Conservation (phyloP, 2,329 filamentous ascomycete species). For the Xylaria sp. region DNA sequence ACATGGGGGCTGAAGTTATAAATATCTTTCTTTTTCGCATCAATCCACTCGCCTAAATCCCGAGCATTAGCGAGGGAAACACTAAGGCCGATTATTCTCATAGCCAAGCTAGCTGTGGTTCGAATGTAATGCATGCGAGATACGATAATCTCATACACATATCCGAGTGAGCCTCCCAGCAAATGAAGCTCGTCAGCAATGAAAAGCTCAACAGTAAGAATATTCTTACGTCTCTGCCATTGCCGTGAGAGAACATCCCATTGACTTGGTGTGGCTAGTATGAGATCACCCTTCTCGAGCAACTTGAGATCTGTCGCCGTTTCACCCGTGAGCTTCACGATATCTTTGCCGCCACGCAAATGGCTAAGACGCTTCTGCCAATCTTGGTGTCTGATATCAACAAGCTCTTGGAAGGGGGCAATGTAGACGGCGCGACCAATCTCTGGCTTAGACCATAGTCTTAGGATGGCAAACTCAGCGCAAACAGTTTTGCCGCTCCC, state of each 20-base stretch:
- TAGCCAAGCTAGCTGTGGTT: conserved; percentile 82
- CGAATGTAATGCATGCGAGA: conserved; percentile 97
- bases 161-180: conserved; percentile 85
- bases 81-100: conserved; percentile 89
- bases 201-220: conserved; percentile 88
- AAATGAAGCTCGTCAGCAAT: conserved; percentile 96
- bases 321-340: conserved; percentile 94
- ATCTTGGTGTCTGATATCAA: conserved; percentile 82
- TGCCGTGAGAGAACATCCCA: conserved; percentile 97
- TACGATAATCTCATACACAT: conserved; percentile 95
- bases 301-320: conserved; percentile 90
- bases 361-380: conserved; percentile 82
- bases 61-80: conserved; percentile 93
- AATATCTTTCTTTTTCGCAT: conserved; percentile 96
- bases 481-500: conserved; percentile 97
- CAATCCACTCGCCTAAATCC: conserved; percentile 97
- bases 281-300: conserved; percentile 85
- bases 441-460: conserved; percentile 81
- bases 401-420: conserved; percentile 91
- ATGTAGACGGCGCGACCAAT: conserved; percentile 89
- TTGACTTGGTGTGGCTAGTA: conserved; percentile 90
- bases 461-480: conserved; percentile 90
- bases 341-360: conserved; percentile 83
- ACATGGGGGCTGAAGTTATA: conserved; percentile 98
- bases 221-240: conserved; percentile 96